These are phyloP conservation scores for Pyropia haitanensis DNA, from an alignment of 23 red algal genomes.

Conservation along the genomic window DNA sequence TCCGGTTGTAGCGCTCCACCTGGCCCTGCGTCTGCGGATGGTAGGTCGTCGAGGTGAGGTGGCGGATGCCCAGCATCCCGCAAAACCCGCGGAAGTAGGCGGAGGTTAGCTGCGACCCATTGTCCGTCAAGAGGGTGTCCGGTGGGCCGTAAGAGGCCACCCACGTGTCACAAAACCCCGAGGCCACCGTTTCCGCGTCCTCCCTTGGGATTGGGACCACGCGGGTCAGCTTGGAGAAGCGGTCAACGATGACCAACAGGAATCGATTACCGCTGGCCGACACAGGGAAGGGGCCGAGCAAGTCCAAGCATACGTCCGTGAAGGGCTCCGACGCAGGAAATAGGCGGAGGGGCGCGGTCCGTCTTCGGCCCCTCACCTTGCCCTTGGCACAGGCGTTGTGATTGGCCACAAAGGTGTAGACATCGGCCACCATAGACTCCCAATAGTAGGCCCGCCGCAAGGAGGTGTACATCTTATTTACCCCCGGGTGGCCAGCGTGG, in stretches of 20 bases:
- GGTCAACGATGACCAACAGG: conserved; percentile 12
- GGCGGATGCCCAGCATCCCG: conserved; percentile 7
- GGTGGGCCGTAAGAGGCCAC: too few relatives aligned
- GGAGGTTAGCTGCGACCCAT: conserved; percentile 15
- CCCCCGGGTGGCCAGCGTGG: not conserved
- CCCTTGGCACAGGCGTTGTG: not conserved
- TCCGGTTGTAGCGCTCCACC: conserved; percentile 8
- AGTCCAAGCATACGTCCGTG: conserved; percentile 5
- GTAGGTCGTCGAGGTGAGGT: conserved; percentile 10
- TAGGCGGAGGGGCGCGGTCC: not conserved
- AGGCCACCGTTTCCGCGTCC: not conserved
- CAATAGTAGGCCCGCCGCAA: conserved; percentile 10
- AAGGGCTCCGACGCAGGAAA: not conserved
- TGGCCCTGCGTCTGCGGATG: conserved; percentile 14
- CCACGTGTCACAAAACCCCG: conserved; percentile 8
- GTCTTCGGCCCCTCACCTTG: not conserved
- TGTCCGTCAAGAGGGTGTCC: conserved; percentile 3
- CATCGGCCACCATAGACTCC: not conserved
- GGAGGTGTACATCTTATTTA: not conserved
- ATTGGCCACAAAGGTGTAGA: conserved; percentile 3
- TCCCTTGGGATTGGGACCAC: conserved; percentile 7
- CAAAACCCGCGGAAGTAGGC: conserved; percentile 9
- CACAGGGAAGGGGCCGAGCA: conserved; percentile 4
- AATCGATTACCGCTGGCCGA: not conserved
- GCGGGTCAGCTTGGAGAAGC: conserved; percentile 18